These are phyloP conservation scores for Xylaria sp. DNA, from an alignment of 2,329 filamentous ascomycete species.

Conservation along the genomic window DNA sequence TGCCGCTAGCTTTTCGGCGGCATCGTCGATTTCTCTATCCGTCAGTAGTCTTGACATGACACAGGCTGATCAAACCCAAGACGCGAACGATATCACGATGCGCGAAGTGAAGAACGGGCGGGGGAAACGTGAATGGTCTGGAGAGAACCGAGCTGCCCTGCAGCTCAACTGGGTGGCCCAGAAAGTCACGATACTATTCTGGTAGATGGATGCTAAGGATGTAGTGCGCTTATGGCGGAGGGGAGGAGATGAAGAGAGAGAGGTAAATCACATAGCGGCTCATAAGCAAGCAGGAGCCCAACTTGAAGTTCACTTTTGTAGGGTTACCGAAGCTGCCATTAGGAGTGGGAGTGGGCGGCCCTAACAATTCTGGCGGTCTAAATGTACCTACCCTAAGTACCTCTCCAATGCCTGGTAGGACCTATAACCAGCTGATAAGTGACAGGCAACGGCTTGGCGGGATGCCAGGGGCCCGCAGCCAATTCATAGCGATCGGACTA, in stretches of 20 bases:
- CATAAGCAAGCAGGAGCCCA: not conserved
- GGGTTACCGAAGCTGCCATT: not conserved
- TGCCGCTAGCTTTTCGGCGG: conserved; percentile 47
- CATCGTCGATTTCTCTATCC: conserved; percentile 47
- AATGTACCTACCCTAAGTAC: not conserved
- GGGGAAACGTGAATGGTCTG: not conserved
- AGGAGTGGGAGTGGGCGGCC: not conserved
- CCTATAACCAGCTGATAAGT: not conserved
- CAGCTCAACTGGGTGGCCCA: conserved; percentile 2
- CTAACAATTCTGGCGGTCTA: not conserved
- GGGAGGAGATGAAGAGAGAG: not conserved
- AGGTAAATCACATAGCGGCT: not conserved
- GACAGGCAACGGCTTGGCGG: not conserved
- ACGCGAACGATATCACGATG: not conserved
- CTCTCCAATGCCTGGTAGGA: not conserved
- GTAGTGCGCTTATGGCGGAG: not conserved
- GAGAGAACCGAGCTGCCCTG: conserved; percentile 1
- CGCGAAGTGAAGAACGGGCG: conserved; percentile 3
- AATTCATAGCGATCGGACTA: not conserved
- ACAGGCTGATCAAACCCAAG: not conserved
- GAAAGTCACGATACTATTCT: not conserved
- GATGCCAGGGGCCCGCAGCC: not conserved
- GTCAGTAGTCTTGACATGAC: conserved; percentile 41
- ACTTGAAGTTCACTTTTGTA: not conserved
- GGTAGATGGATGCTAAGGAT: not conserved